These are phyloP conservation scores for Talaromyces pinophilus DNA, from an alignment of 2,329 filamentous ascomycete genomes.

Conservation along the genomic window DNA sequence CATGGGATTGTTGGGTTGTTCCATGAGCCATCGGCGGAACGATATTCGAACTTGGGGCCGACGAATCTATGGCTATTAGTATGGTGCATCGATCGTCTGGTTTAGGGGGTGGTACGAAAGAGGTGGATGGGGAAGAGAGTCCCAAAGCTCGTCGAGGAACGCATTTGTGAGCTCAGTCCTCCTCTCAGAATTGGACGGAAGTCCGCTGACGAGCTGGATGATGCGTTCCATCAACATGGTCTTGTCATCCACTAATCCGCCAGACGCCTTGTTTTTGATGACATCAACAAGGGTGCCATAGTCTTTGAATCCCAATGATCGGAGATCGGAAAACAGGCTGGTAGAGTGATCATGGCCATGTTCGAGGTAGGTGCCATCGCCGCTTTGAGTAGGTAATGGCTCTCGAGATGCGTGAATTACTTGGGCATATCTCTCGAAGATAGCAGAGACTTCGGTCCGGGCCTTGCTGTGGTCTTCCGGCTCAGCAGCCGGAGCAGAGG, in stretches of 20 bases:
- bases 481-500: conserved; percentile 26
- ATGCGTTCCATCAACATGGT: conserved; percentile 74
- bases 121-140: conserved; percentile 71
- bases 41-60: conserved; percentile 62
- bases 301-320: conserved; percentile 58
- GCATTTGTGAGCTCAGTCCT: conserved; percentile 64
- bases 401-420: conserved; percentile 57
- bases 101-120: conserved; percentile 53
- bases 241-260: conserved; percentile 69
- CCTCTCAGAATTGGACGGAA: conserved; percentile 63
- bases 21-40: conserved; percentile 68
- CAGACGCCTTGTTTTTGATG: conserved; percentile 63
- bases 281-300: conserved; percentile 64
- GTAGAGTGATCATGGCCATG: conserved; percentile 50
- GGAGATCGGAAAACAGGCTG: conserved; percentile 59
- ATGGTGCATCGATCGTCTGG: background rate
- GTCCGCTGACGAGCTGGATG: conserved; percentile 66
- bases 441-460: conserved; percentile 42
- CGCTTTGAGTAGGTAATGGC: conserved; percentile 64
- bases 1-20: conserved; percentile 69
- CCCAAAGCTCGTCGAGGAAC: conserved; percentile 71
- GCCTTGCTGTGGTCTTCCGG: conserved; percentile 36
- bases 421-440: conserved; percentile 49
- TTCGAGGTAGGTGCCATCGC: conserved; percentile 62
- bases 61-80: conserved; percentile 37